These are phyloP conservation scores for Dactylonectria macrodidyma DNA, from an alignment of 2,329 filamentous ascomycete genomes.

Conservation along the genomic window DNA sequence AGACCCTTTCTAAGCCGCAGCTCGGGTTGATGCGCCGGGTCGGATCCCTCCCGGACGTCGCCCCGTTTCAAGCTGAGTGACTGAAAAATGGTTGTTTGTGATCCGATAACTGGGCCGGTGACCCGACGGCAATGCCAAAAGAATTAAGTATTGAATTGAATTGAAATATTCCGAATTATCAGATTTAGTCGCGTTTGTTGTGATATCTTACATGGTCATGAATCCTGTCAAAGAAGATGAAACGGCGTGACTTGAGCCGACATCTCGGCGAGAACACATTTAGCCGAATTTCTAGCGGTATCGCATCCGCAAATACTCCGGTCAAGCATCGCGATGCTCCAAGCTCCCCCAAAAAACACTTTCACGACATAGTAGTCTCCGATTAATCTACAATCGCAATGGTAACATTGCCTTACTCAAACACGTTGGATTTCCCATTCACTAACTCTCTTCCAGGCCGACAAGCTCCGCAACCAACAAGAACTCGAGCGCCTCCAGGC, in stretches of 20 bases:
- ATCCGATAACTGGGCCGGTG: background rate
- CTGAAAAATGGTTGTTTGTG: background rate
- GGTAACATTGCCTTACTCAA: conserved; percentile 32
- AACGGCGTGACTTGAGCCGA: conserved; percentile 2
- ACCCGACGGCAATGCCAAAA: background rate
- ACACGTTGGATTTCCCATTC: background rate
- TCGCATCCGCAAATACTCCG: conserved; percentile 19
- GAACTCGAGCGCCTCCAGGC: conserved; percentile 97
- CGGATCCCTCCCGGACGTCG: background rate
- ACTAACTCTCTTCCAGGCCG: conserved; percentile 72
- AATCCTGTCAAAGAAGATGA: conserved; percentile 3
- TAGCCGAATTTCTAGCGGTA: conserved; percentile 36
- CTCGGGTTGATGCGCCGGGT: background rate
- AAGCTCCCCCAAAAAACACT: background rate
- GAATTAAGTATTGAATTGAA: background rate
- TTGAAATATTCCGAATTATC: background rate
- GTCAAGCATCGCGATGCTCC: conserved; percentile 8
- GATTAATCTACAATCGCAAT: conserved; percentile 36
- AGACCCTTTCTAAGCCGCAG: background rate
- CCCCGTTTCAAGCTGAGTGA: background rate
- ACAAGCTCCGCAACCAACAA: conserved; percentile 97
- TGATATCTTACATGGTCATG: conserved; percentile 7
- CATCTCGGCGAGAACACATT: conserved; percentile 1
- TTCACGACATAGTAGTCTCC: background rate
- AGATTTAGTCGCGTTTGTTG: background rate